Conservation (phyloP, 106 monocot genomes). For the Phalaenopsis aphrodite region DNA sequence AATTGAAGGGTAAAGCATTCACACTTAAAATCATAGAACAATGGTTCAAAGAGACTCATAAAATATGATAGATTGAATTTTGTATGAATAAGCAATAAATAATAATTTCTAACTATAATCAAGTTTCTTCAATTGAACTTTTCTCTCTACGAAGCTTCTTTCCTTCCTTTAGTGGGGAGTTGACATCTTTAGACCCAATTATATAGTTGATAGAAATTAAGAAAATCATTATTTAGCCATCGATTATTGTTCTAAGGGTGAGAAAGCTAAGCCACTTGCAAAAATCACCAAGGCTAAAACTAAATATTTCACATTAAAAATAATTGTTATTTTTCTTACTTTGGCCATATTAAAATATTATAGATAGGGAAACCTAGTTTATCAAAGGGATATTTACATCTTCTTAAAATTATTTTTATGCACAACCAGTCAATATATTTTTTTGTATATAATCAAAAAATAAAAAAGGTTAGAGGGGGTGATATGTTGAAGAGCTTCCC, state of each 20-base stretch:
- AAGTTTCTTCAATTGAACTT: too few species aligned
- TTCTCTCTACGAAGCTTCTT: too few species aligned
- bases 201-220: background rate
- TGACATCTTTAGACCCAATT: too few species aligned
- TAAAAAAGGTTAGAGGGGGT: too few species aligned
- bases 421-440: too few species aligned
- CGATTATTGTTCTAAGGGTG: background rate
- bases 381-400: too few species aligned
- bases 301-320: background rate
- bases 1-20: background rate
- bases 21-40: background rate
- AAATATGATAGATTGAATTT: background rate
- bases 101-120: too few species aligned
- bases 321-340: background rate
- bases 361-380: too few species aligned
- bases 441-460: too few species aligned
- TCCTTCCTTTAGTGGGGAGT: too few species aligned
- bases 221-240: background rate
- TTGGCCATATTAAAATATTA: background rate
- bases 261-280: background rate
- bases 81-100: background rate
- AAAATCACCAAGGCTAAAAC: background rate
- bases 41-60: background rate
- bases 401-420: too few species aligned
- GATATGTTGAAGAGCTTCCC: too few species aligned